Evolutionary conservation across 2,329 filamentous ascomycete genomes (phyloP), one percentile per base, ranked within the genome.

Genomic region (Colletotrichum tropicicola): DNA sequence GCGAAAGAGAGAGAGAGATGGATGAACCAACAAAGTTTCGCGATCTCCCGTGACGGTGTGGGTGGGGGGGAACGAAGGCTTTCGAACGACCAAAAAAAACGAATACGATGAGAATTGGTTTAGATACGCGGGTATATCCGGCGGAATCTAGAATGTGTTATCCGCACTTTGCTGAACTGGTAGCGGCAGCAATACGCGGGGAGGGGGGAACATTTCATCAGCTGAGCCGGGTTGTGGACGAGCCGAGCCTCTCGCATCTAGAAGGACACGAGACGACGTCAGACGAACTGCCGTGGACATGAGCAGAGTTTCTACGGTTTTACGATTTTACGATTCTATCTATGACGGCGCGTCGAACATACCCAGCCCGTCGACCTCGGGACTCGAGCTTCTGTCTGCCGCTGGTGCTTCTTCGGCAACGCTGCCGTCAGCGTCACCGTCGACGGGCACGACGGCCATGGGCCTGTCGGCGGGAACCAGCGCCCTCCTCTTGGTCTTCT

Each of bases 401-500:
- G 43, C 19, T 3, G 4, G 8, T 25, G 41, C 21, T 15, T 12
- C 9, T n/a, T n/a, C n/a, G n/a, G n/a, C n/a, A n/a, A n/a, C n/a
- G 19, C 32, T 47, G 0, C 9, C 30, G 41, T 48, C 43, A 9
- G 5, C 10, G 1, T 19, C 2, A 12, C 25, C 19, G 9, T 64
- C 45, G 2, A 51, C 52, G 6, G 63, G 25, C 2, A 66, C 47
- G 9, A 66, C 52, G 7, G 63, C 63, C 59, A 66, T 27, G 13
- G 63, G 63, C 17, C 59, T 32, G 27, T 59, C 32, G 2, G 37
- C 68, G 0, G 74, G 71, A 12, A 79, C 77, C 10, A 82, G 69
- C 1, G 80, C 77, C 32, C 74, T 72, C 59, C 72, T 78, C 57
- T 77, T 79, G 58, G 74, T 79, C 69, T 70, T 78, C 37, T 74